phyloP scores from a whole-genome alignment of 2,329 filamentous ascomycete species.

The Podosphaera leucotricha region DNA sequence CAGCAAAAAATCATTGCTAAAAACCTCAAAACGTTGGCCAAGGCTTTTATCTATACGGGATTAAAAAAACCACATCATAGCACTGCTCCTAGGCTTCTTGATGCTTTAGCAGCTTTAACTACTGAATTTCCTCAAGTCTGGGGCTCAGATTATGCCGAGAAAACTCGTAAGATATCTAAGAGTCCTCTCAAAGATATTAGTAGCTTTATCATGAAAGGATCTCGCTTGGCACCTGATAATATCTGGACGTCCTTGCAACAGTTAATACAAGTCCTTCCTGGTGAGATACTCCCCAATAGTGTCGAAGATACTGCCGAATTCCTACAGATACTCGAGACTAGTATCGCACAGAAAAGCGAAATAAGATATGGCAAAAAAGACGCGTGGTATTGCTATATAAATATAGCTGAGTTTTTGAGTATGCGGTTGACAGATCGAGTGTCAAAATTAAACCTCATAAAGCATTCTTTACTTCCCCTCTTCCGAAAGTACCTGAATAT shows the following conservation, averaged over 20 bases:
- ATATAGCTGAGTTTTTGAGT: constrained; percentile 31
- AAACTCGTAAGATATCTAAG: constrained; percentile 15
- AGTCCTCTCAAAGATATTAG: constrained; percentile 31
- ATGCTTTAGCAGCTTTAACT: constrained; percentile 43
- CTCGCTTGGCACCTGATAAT: constrained; percentile 45
- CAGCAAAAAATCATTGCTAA: constrained; percentile 23
- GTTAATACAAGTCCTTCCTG: constrained; percentile 33
- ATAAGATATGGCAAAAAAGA: constrained; percentile 38
- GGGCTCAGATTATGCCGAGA: constrained; percentile 36
- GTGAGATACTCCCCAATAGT: constrained; percentile 28
- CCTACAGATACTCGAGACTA: constrained; percentile 42
- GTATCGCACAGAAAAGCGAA: constrained; percentile 54
- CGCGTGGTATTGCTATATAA: constrained; percentile 57
- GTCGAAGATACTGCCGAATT: constrained; percentile 33
- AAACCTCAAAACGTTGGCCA: constrained; percentile 27
- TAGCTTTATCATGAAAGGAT: constrained; percentile 59
- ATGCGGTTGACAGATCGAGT: constrained; percentile 22
- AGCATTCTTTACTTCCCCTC: constrained; percentile 28
- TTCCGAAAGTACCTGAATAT: constrained; percentile 27
- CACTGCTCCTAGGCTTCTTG: constrained; percentile 49
- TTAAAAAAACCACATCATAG: constrained; percentile 49
- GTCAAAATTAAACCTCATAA: constrained; percentile 18
- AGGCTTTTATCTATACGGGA: constrained; percentile 45
- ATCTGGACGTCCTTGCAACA: constrained; percentile 51
- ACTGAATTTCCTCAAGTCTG: constrained; percentile 43